phyloP scores from a whole-genome alignment of 2,329 filamentous ascomycete species.

The Ophiostoma ulmi region DNA sequence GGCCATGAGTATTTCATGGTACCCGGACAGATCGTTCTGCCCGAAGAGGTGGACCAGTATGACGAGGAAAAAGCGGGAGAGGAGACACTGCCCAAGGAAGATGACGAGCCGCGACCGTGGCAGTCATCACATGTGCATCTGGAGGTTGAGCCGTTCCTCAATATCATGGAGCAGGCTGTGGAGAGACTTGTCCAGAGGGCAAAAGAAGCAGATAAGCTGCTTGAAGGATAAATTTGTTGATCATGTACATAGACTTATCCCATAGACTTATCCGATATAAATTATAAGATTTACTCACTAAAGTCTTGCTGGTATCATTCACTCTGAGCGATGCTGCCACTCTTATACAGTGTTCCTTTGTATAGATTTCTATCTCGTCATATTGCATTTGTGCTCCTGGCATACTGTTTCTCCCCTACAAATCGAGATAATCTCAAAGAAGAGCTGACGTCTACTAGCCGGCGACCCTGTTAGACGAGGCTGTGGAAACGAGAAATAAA shows the following conservation, averaged over 20 bases:
- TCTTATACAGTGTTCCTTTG: too few species aligned
- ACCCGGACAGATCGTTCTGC: slow-evolving; percentile 30
- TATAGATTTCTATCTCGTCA: too few species aligned
- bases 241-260: background rate
- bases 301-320: background rate
- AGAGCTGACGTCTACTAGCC: background rate
- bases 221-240: background rate
- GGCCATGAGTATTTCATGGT: slow-evolving; percentile 38
- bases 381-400: too few species aligned
- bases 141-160: slow-evolving; percentile 22
- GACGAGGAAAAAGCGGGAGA: background rate
- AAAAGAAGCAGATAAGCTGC: background rate
- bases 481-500: background rate
- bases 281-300: background rate
- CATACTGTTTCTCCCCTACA: background rate
- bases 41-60: slow-evolving; percentile 12
- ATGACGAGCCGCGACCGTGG: slow-evolving; percentile 16
- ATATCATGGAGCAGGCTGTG: slow-evolving; percentile 24
- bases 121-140: slow-evolving; percentile 23
- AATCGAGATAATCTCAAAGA: background rate
- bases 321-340: too few species aligned
- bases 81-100: background rate
- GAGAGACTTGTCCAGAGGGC: slow-evolving; percentile 15
- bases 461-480: background rate
- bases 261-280: background rate